Percentiles rank a stretch among this genome's conserved stretches.
Evolutionary conservation across 2,329 filamentous ascomycete genomes (phyloP).

Genomic region (Trichophyton equinum): DNA sequence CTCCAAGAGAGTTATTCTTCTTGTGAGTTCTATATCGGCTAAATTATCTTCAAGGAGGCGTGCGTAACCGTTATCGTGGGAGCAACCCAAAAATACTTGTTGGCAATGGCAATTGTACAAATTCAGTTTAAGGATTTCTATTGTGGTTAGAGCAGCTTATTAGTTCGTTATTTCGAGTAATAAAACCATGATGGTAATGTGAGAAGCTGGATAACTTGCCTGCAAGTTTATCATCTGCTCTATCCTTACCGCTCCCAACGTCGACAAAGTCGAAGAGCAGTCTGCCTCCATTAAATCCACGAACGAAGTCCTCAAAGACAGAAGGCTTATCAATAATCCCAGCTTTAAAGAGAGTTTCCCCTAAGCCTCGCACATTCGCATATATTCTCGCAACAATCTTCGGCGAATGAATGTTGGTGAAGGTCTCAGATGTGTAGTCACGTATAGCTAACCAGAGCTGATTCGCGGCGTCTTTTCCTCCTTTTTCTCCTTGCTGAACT

Average conservation of each 20-base stretch:
- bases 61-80: slow-evolving; percentile 44
- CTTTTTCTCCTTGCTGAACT: slow-evolving; percentile 38
- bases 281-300: slow-evolving; percentile 43
- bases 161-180: not conserved
- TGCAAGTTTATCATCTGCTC: slow-evolving; percentile 37
- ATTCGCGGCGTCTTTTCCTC: slow-evolving; percentile 42
- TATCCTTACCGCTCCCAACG: slow-evolving; percentile 33
- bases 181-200: not conserved
- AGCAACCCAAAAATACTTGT: slow-evolving; percentile 48
- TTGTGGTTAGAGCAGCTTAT: not conserved
- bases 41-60: slow-evolving; percentile 40
- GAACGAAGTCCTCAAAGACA: slow-evolving; percentile 40
- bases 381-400: slow-evolving; percentile 43
- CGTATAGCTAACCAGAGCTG: slow-evolving; percentile 35
- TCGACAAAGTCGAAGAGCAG: slow-evolving; percentile 41
- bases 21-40: slow-evolving; percentile 32
- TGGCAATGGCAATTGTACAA: slow-evolving; percentile 48
- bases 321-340: slow-evolving; percentile 34
- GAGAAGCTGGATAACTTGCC: slow-evolving; percentile 23
- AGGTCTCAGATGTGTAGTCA: slow-evolving; percentile 31
- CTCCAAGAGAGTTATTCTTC: slow-evolving; percentile 44
- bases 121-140: slow-evolving; percentile 44
- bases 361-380: slow-evolving; percentile 41
- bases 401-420: slow-evolving; percentile 31
- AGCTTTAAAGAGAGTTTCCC: slow-evolving; percentile 35